These are phyloP conservation scores for Nectriaceae sp. DNA, from an alignment of 2,329 filamentous ascomycete genomes.

Conservation along the genomic window DNA sequence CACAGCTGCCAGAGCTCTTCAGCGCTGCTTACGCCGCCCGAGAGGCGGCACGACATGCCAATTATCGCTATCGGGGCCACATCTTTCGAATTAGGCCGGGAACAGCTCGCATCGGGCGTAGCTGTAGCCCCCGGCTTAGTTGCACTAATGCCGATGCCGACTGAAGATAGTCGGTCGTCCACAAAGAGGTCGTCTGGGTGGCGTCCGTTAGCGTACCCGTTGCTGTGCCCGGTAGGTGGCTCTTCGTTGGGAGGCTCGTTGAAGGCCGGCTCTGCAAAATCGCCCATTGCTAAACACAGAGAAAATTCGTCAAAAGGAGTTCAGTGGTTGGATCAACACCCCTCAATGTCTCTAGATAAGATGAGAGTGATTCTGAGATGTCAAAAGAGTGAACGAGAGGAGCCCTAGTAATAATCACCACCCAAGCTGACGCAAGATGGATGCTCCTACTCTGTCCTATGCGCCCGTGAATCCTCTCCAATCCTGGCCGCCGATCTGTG, in stretches of 20 bases:
- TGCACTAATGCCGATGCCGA: background rate
- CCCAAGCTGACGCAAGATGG: background rate
- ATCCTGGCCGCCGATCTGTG: background rate
- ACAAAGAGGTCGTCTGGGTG: background rate
- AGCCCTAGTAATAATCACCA: background rate
- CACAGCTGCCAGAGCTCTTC: conserved; percentile 18
- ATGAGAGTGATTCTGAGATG: no score
- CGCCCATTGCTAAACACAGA: background rate
- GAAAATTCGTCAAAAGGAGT: background rate
- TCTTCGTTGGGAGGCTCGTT: background rate
- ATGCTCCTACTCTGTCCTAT: background rate
- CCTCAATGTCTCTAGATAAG: no score
- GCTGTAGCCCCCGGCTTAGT: background rate
- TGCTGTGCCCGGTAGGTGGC: background rate
- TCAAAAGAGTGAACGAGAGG: background rate
- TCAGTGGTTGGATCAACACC: no score
- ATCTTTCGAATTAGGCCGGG: no score
- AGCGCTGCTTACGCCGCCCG: conserved; percentile 20
- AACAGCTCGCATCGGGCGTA: background rate
- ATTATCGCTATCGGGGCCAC: conserved; percentile 16
- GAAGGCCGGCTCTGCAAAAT: background rate
- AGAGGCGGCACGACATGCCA: conserved; percentile 26
- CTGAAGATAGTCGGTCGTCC: background rate
- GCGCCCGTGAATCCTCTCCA: background rate
- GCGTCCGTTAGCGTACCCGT: background rate